Base-by-base conservation (phyloP, 257 asterid species). In the Nicotiana sylvestris region DNA sequence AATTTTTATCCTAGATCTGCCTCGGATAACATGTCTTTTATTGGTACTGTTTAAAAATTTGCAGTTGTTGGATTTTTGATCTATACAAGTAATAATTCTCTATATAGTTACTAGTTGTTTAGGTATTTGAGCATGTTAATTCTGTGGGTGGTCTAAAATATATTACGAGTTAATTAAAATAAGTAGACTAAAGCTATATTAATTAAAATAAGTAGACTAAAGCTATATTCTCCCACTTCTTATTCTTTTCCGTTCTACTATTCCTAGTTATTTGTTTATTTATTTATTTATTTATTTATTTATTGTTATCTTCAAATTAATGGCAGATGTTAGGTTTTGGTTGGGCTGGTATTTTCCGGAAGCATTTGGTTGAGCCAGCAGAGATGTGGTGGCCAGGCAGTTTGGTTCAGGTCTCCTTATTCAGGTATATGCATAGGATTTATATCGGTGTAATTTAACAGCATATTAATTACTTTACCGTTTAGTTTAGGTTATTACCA, bases 351-450 rank as follows among this genome's bases (percentile, higher is more conserved):
- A 60, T 91, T 16, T 88, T 88, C 81, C 86, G 95, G 18, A 86
- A 80, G 9, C 80, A 84, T 32, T 85, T 92, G 16, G 90, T 91
- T 6, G 95, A 91, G 33, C 90, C 97, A 9, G 89, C 70, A n/a
- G 89, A 83, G 68, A 92, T 90, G 94, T 90, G 96, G 96, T 92
- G 94, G 94, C 96, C 94, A 0, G 0, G 43, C 27, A 87, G 76
- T 81, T 43, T 92, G 49, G 91, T 91, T 68, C 91, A 87, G 53
- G 94, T 92, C 77, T 91, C 97, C 18, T 64, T 92, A n/a, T 92
- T 89, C 87, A 88, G 90, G 92, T 88, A 80, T 57, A 49, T 72
- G 60, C 21, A 25, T 67, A 18, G 1, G 2, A 49, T 0, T 29
- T 43, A 9, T 76, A 21, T 43, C 62, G 10, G 27, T 51, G 9